phyloP scores from a whole-genome alignment of 176 grass and related monocot species.

The Raddia guianensis region DNA sequence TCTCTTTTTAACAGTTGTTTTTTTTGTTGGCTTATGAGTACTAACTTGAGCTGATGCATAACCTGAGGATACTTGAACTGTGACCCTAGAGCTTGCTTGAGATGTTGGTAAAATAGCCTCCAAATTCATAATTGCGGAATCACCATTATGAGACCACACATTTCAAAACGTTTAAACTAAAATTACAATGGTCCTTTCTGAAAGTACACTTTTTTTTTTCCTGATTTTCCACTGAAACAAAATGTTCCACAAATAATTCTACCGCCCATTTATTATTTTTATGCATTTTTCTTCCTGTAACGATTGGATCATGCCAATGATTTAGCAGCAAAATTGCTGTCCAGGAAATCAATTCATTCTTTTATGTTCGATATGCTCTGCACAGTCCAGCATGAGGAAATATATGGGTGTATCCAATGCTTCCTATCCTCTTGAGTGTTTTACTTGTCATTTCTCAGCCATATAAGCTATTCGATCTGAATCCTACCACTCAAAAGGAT shows the following conservation, averaged over 20 bases:
- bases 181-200: conserved; percentile 1
- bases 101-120: too few species aligned
- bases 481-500: not conserved
- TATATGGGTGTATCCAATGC: not conserved
- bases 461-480: not conserved
- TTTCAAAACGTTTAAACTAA: not conserved
- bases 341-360: not conserved
- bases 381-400: conserved; percentile 14
- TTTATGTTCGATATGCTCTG: not conserved
- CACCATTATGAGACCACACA: not conserved
- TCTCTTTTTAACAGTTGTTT: too few species aligned
- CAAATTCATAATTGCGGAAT: too few species aligned
- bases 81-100: too few species aligned
- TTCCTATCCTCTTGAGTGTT: conserved; percentile 4
- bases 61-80: too few species aligned
- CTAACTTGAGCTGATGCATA: too few species aligned
- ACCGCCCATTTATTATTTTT: not conserved
- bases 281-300: not conserved
- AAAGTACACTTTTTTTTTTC: conserved; percentile 3
- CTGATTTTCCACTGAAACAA: not conserved
- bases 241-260: not conserved
- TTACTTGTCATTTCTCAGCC: not conserved
- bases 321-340: not conserved
- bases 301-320: not conserved
- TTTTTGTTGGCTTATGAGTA: too few species aligned